Percentiles rank a stretch among this genome's conserved stretches.
Conservation (phyloP, 306 rosid species). For the Quercus berberidifolia region DNA sequence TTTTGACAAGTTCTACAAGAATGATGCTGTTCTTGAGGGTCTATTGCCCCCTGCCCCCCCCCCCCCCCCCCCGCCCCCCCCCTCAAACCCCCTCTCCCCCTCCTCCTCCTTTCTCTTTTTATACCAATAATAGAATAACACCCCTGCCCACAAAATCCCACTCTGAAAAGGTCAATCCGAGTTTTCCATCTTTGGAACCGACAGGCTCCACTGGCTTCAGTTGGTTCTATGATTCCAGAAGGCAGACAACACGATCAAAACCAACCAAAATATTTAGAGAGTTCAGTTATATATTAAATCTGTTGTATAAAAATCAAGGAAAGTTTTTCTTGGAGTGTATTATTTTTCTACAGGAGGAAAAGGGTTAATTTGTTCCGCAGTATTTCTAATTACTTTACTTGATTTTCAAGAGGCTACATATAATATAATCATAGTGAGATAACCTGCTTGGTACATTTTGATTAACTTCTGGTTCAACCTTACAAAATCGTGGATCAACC, state of each 20-base stretch:
- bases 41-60: too few relatives aligned
- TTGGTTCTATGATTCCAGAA: background rate
- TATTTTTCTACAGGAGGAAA: background rate
- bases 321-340: background rate
- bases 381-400: background rate
- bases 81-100: too few relatives aligned
- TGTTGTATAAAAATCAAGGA: background rate
- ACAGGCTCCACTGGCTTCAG: background rate
- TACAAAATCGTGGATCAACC: background rate
- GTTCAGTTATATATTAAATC: background rate
- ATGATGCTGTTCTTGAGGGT: too few relatives aligned
- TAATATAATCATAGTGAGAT: background rate
- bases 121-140: too few relatives aligned
- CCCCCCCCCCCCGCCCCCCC: too few relatives aligned
- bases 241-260: background rate
- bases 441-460: background rate
- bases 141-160: too few relatives aligned
- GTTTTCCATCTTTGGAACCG: background rate
- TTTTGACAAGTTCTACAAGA: too few relatives aligned
- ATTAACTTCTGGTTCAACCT: background rate
- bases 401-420: background rate
- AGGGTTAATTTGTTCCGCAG: background rate
- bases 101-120: too few relatives aligned
- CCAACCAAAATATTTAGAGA: background rate
- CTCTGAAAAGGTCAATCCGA: too few relatives aligned